Evolutionary conservation across 164 flowering plant species (phyloP).

Genomic region (Sedum album): DNA sequence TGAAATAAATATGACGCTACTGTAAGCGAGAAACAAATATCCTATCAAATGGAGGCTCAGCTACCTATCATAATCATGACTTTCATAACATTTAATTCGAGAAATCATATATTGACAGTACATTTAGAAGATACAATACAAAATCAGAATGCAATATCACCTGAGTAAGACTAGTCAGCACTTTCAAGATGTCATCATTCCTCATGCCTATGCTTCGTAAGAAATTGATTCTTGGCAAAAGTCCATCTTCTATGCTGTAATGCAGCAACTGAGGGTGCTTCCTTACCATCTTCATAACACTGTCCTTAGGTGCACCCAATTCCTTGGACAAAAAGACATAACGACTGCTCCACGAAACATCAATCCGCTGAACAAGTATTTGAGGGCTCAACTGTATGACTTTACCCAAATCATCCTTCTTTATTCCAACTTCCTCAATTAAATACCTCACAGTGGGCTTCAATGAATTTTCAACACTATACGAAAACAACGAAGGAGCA

Average conservation of each 20-base stretch:
- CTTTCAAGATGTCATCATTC: constrained; percentile 74
- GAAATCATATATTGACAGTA: not conserved
- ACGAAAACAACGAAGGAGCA: constrained; percentile 87
- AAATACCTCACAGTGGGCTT: constrained; percentile 84
- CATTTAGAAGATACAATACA: not conserved
- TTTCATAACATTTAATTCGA: not conserved
- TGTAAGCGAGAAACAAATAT: too few species aligned
- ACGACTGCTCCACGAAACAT: constrained; percentile 75
- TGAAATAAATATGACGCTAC: too few species aligned
- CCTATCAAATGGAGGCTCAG: too few species aligned
- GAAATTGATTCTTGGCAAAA: constrained; percentile 82
- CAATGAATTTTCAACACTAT: constrained; percentile 82
- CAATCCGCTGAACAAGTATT: constrained; percentile 78
- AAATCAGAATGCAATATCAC: constrained; percentile 22
- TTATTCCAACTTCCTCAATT: constrained; percentile 86
- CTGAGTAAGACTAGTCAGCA: constrained; percentile 85
- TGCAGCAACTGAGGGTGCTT: constrained; percentile 97
- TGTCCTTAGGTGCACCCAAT: constrained; percentile 79
- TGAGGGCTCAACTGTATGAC: constrained; percentile 96
- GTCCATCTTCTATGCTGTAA: constrained; percentile 88
- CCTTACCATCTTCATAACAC: constrained; percentile 77
- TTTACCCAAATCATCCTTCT: constrained; percentile 57
- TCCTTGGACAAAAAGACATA: constrained; percentile 67
- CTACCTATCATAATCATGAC: not conserved
- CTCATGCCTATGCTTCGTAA: constrained; percentile 86